These are phyloP conservation scores for Colletotrichum australisinense DNA, from an alignment of 2,329 filamentous ascomycete genomes.

Conservation along the genomic window DNA sequence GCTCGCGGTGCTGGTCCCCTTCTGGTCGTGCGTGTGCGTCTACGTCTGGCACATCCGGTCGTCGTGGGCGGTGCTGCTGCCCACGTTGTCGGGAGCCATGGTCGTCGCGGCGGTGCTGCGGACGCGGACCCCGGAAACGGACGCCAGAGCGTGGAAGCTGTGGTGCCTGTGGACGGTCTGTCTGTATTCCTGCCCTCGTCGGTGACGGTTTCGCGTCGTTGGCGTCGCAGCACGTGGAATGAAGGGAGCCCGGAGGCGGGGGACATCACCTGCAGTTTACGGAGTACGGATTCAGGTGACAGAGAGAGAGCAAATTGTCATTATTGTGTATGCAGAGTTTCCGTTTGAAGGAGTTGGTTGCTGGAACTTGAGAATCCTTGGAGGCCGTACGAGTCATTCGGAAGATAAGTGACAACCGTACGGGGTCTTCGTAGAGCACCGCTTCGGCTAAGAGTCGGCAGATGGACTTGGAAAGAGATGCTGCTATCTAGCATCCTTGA, in stretches of 20 bases:
- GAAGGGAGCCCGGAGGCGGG: neutral
- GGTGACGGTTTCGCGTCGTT: slow-evolving; percentile 32
- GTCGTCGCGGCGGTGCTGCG: slow-evolving; percentile 22
- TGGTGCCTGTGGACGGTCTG: slow-evolving; percentile 34
- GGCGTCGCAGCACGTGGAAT: slow-evolving; percentile 13
- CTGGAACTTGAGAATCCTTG: neutral
- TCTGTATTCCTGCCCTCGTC: slow-evolving; percentile 29
- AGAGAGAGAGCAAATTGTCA: neutral
- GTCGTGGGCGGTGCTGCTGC: slow-evolving; percentile 2
- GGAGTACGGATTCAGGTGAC: no score
- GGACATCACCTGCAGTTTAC: neutral
- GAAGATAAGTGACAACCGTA: neutral
- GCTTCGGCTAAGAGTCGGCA: neutral
- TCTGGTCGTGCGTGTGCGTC: slow-evolving; percentile 20
- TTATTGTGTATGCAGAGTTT: neutral
- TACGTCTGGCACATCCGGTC: slow-evolving; percentile 21
- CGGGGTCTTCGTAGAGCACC: no score
- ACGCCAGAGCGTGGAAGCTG: slow-evolving; percentile 26
- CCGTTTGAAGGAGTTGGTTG: slow-evolving; percentile 6
- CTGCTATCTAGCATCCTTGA: neutral
- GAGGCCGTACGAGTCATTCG: slow-evolving; percentile 23
- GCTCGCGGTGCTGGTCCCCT: slow-evolving; percentile 19
- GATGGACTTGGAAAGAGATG: neutral
- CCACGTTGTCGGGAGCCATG: slow-evolving; percentile 20
- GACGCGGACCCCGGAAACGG: slow-evolving; percentile 26